Conservation (phyloP, 192 early-diverging fungal species). For the Coemansia sp. region DNA sequence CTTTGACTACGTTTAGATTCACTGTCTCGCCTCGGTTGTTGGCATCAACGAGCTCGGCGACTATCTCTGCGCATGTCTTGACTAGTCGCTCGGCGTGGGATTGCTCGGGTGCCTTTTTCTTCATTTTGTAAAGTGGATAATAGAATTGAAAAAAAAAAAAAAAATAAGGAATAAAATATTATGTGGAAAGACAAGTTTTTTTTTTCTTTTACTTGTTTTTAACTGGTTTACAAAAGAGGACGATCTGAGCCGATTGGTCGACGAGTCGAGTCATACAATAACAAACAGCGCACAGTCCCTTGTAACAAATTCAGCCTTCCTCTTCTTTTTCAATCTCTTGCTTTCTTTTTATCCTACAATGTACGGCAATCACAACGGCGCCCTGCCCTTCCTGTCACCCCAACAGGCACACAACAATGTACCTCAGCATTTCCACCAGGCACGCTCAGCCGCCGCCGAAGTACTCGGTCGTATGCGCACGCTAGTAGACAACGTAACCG, state of each 20-base stretch:
- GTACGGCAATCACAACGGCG: not conserved
- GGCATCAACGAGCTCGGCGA: constrained; percentile 81
- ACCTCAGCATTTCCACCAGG: not conserved
- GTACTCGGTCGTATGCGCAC: constrained; percentile 28
- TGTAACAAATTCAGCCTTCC: not conserved
- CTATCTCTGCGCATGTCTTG: constrained; percentile 86
- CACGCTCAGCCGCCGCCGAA: constrained; percentile 11
- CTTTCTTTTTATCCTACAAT: not conserved
- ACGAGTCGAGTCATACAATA: not conserved
- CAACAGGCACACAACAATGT: too few relatives aligned
- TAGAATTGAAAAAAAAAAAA: not conserved
- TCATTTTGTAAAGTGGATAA: constrained; percentile 17
- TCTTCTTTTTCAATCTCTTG: not conserved
- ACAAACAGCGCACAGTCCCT: not conserved
- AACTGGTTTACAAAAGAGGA: too few relatives aligned
- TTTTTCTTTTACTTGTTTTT: not conserved
- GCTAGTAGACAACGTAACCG: constrained; percentile 42
- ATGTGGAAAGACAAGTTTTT: not conserved
- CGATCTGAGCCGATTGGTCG: not conserved
- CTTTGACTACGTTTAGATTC: constrained; percentile 87
- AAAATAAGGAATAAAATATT: not conserved
- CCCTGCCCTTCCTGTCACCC: not conserved
- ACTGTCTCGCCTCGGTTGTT: constrained; percentile 70
- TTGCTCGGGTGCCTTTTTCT: constrained; percentile 46
- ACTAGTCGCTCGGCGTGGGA: constrained; percentile 75